A percentile compares a stretch with the other conserved stretches of the same genome.
Conservation (phyloP, 805 yeast species). For the Candida methanosorbosa region DNA sequence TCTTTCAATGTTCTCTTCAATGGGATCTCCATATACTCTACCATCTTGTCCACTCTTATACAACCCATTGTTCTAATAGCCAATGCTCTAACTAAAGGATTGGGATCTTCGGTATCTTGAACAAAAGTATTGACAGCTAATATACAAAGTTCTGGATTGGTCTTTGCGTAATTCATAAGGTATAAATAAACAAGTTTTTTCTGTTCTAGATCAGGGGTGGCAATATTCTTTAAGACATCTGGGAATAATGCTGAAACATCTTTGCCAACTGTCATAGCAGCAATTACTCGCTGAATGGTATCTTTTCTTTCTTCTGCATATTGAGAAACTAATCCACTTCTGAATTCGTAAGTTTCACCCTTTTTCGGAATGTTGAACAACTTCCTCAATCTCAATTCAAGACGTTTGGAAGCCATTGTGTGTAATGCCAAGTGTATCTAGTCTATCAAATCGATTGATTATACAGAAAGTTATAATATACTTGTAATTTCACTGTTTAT, state of each 20-base stretch:
- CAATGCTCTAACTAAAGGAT: constrained; percentile 90
- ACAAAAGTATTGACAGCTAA: constrained; percentile 97
- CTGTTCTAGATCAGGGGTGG: constrained; percentile 94
- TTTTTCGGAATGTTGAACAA: constrained; percentile 51
- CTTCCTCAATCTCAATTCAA: constrained; percentile 45
- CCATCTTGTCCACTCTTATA: constrained; percentile 89
- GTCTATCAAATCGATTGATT: too few relatives aligned
- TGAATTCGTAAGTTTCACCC: constrained; percentile 83
- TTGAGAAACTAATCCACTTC: constrained; percentile 87
- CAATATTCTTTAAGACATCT: constrained; percentile 91
- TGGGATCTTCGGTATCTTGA: constrained; percentile 90
- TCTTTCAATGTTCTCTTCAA: constrained; percentile 76
- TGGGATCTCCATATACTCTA: constrained; percentile 90
- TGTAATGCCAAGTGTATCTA: too few relatives aligned
- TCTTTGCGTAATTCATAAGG: constrained; percentile 94
- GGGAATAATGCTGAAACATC: constrained; percentile 94
- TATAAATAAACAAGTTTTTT: constrained; percentile 92
- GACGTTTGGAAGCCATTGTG: constrained; percentile 18
- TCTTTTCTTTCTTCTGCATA: constrained; percentile 93
- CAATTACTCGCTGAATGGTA: constrained; percentile 92
- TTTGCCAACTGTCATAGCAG: constrained; percentile 97
- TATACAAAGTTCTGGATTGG: constrained; percentile 92
- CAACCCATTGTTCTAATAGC: constrained; percentile 99
- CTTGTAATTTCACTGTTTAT: too few relatives aligned
- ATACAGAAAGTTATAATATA: too few relatives aligned